Conservation (phyloP, 2,329 filamentous ascomycete species). For the Coniochaeta sp. region DNA sequence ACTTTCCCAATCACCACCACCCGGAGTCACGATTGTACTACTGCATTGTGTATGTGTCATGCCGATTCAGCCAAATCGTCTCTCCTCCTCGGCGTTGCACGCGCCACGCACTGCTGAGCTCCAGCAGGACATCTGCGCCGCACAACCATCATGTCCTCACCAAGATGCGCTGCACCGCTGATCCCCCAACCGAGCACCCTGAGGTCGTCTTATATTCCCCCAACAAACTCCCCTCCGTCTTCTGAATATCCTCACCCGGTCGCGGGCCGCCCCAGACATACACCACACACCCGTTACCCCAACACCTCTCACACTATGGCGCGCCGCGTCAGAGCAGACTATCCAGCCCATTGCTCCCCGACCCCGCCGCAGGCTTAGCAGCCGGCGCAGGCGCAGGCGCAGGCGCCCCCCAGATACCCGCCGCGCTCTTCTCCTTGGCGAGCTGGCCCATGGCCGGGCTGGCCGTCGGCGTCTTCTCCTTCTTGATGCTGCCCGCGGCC, state of each 20-base stretch:
- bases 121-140: background rate
- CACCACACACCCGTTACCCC: background rate
- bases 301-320: slow-evolving; percentile 13
- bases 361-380: slow-evolving; percentile 18
- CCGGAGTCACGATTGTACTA: background rate
- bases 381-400: slow-evolving; percentile 42
- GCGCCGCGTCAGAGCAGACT: slow-evolving; percentile 34
- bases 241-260: background rate
- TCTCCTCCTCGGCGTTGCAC: background rate
- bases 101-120: background rate
- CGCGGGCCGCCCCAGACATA: background rate
- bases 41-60: background rate
- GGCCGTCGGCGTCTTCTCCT: slow-evolving; percentile 50
- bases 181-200: background rate
- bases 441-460: slow-evolving; percentile 84
- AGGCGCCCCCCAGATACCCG: slow-evolving; percentile 84
- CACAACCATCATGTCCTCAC: background rate
- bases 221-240: background rate
- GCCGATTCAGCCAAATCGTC: background rate
- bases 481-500: slow-evolving; percentile 69
- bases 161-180: background rate
- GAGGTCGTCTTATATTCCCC: background rate
- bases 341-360: slow-evolving; percentile 30
- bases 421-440: slow-evolving; percentile 95
- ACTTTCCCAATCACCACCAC: background rate